Percentiles rank a stretch among this genome's conserved stretches.
Evolutionary conservation across 2,329 filamentous ascomycete species (phyloP).

Genomic region (Erysiphe neolycopersici): DNA sequence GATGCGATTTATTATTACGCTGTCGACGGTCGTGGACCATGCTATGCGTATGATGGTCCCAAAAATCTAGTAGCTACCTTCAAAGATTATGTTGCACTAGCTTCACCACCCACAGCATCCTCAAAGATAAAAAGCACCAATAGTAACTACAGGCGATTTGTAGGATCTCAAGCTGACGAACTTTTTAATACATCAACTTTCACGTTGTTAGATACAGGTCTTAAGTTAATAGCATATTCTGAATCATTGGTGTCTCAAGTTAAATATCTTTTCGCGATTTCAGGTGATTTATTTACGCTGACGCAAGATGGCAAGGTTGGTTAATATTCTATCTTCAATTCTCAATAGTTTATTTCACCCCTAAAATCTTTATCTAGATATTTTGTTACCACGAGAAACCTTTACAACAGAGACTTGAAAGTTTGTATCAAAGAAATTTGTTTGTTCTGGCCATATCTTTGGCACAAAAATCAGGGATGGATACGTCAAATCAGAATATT

Average conservation of each 20-base stretch:
- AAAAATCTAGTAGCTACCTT: constrained; percentile 63
- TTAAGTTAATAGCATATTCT: constrained; percentile 72
- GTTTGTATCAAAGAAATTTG: constrained; percentile 80
- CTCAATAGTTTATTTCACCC: not conserved
- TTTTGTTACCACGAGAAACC: constrained; percentile 76
- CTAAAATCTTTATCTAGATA: constrained; percentile 29
- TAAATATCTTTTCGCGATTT: constrained; percentile 56
- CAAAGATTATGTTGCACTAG: constrained; percentile 63
- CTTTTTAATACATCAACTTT: constrained; percentile 74
- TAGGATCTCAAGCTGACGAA: constrained; percentile 42
- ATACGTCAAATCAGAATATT: constrained; percentile 55
- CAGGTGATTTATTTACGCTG: constrained; percentile 79
- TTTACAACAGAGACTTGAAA: constrained; percentile 71
- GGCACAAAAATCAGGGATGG: constrained; percentile 67
- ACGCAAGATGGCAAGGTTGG: constrained; percentile 71
- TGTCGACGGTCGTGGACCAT: constrained; percentile 57
- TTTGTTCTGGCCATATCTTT: constrained; percentile 80
- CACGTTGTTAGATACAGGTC: constrained; percentile 69
- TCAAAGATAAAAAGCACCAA: constrained; percentile 13
- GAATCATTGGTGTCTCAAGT: constrained; percentile 64
- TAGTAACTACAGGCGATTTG: constrained; percentile 41
- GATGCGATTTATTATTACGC: constrained; percentile 93
- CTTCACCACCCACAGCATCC: constrained; percentile 40
- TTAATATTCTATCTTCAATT: not conserved
- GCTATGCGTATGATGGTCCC: constrained; percentile 71